These are phyloP conservation scores for Diospyros lotus DNA, from an alignment of 148 eudicot genomes.

Conservation along the genomic window DNA sequence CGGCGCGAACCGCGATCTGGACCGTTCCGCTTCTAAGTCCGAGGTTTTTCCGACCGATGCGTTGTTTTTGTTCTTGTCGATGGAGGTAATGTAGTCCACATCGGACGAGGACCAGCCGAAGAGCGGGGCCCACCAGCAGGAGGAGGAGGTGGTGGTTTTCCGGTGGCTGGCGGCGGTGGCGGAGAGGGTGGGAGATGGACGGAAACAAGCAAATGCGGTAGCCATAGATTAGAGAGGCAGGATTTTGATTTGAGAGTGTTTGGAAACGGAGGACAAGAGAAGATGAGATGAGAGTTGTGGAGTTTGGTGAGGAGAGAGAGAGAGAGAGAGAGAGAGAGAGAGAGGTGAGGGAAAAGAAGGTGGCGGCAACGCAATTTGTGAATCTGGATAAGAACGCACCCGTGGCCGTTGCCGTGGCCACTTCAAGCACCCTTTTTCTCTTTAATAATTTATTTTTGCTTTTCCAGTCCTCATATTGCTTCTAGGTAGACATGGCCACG, in stretches of 20 bases:
- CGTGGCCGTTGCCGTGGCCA: not conserved
- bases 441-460: no score
- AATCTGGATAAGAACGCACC: not conserved
- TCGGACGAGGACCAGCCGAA: conserved; percentile 22
- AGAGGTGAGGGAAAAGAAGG: not conserved
- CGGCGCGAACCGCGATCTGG: conserved; percentile 17
- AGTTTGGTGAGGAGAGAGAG: not conserved
- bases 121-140: conserved; percentile 28
- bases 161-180: conserved; percentile 14
- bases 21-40: not conserved
- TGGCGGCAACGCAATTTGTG: no score
- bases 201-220: conserved; percentile 3
- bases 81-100: conserved; percentile 24
- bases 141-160: conserved; percentile 11
- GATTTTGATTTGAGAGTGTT: no score
- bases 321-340: not conserved
- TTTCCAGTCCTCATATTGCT: no score
- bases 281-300: no score
- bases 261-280: no score
- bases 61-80: not conserved
- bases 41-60: not conserved
- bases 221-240: no score
- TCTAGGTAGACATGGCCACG: no score
- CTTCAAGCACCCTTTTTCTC: no score
- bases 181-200: not conserved